Evolutionary conservation across 2,329 filamentous ascomycete species (phyloP), one percentile per base, ranked within the genome.

Genomic region (Sporothrix schenckii): DNA sequence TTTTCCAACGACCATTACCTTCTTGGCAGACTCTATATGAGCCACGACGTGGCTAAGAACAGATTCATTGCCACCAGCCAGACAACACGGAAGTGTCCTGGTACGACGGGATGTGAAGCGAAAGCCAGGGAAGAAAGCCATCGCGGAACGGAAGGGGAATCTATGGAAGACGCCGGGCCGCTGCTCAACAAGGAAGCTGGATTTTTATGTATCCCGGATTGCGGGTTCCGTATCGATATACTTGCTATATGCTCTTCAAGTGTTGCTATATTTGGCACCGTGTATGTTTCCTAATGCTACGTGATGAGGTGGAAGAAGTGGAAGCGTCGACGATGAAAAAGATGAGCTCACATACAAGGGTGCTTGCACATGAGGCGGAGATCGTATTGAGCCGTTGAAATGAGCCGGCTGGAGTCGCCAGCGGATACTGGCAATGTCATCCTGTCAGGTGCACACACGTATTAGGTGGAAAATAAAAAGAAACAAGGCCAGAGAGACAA

Each of bases 381-480:
- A 19, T 49, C 24, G 21, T 65, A 65, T 65, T 65, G 41, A 65
- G 60, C 60, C 60, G 60, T 24, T 49, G 60, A 47, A 49, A 65
- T 49, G 41, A 65, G 60, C 60, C 60, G 60, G 60, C 19, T 50
- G 60, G 41, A 47, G n/a, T 1, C 6, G 34, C 34, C 34, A 34
- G 34, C 34, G 34, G 7, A 34, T 4, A 34, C 34, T 34, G 34
- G 34, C 9, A 34, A 61, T 6, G 24, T 2, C 21, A 24, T 61
- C 56, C 56, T 41, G 56, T 24, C 34, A 47, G 58, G 24, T 61
- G 11, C 39, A 41, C 16, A 21, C 5, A 60, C 1, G n/a, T 5
- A 6, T 34, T 39, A 14, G 14, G 27, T 30, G 10, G 16, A 39
- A 60, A 44, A 61, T 16, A 30, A 3, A 9, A 44, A 27, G 16